phyloP scores from a whole-genome alignment of 2,329 filamentous ascomycete species.

The Rachicladosporium sp. region DNA sequence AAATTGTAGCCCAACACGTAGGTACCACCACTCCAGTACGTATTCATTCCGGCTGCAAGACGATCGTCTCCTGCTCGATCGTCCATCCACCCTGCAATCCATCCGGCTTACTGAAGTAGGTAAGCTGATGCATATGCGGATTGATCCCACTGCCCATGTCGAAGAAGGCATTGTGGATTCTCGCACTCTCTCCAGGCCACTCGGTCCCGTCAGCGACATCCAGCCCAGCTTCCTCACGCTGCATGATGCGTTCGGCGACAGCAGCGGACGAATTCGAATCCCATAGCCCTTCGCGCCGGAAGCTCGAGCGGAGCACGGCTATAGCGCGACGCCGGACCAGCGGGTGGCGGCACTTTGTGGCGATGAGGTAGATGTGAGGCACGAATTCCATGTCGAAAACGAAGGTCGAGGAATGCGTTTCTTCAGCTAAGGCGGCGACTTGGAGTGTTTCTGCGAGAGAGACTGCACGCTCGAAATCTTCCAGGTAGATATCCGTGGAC shows the following conservation, averaged over 20 bases:
- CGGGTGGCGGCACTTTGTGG: constrained; percentile 7
- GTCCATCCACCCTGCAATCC: too few relatives aligned
- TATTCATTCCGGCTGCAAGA: too few relatives aligned
- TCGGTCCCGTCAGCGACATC: constrained; percentile 5
- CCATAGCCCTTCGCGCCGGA: constrained; percentile 13
- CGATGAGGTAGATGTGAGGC: constrained; percentile 13
- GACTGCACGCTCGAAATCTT: constrained; percentile 8
- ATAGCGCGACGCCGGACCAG: constrained; percentile 4
- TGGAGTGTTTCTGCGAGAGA: constrained; percentile 7
- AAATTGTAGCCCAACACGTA: too few relatives aligned
- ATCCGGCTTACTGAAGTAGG: too few relatives aligned
- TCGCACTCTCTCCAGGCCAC: constrained; percentile 7
- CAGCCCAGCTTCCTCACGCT: constrained; percentile 10
- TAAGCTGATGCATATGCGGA: too few relatives aligned
- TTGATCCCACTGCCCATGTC: too few relatives aligned
- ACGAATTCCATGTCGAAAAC: constrained; percentile 17
- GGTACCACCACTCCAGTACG: too few relatives aligned
- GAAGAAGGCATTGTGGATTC: constrained; percentile 6
- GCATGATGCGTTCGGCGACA: constrained; percentile 8
- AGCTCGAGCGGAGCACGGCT: constrained; percentile 1
- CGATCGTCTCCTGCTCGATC: too few relatives aligned
- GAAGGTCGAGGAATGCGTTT: constrained; percentile 7
- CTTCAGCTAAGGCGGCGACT: background rate
- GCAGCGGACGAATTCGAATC: constrained; percentile 9
- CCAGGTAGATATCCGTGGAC: constrained; percentile 2